Conservation (phyloP, 768 basidiomycete species). For the Mycena epipterygia region DNA sequence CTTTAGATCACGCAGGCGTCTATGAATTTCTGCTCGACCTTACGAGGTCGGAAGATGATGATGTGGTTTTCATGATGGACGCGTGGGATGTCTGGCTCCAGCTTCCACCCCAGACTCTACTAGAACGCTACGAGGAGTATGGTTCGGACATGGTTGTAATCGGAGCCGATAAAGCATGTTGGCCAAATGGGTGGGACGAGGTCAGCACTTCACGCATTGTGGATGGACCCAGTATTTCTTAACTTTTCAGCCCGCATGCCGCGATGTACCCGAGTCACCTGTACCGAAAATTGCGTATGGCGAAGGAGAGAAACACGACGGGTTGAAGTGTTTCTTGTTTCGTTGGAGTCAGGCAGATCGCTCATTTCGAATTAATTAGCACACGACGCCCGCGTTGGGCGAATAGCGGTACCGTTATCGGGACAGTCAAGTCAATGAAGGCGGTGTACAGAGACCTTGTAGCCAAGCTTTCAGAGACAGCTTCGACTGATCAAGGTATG, state of each 20-base stretch:
- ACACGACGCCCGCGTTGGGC: constrained; percentile 25
- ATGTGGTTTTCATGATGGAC: constrained; percentile 35
- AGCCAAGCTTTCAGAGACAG: not conserved
- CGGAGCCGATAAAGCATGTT: constrained; percentile 31
- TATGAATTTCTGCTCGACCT: constrained; percentile 19
- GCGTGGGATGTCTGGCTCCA: constrained; percentile 33
- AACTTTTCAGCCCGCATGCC: constrained; percentile 20
- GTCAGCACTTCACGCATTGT: constrained; percentile 3
- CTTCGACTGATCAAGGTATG: constrained; percentile 23
- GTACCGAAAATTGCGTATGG: constrained; percentile 23
- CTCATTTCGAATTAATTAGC: not conserved
- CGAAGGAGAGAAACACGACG: not conserved
- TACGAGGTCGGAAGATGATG: constrained; percentile 1
- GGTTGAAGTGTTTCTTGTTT: not conserved
- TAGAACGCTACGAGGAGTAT: constrained; percentile 21
- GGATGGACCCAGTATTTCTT: not conserved
- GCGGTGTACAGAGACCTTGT: constrained; percentile 21
- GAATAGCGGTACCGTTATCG: constrained; percentile 30
- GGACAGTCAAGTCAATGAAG: constrained; percentile 26
- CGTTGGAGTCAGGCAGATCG: not conserved
- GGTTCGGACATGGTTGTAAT: constrained; percentile 16
- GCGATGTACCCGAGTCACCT: constrained; percentile 28
- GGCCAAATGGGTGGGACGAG: constrained; percentile 30
- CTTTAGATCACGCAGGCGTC: constrained; percentile 8
- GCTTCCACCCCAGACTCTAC: constrained; percentile 20